phyloP scores from a whole-genome alignment of 352 stramenopile species.

The Saprolegnia parasitica region DNA sequence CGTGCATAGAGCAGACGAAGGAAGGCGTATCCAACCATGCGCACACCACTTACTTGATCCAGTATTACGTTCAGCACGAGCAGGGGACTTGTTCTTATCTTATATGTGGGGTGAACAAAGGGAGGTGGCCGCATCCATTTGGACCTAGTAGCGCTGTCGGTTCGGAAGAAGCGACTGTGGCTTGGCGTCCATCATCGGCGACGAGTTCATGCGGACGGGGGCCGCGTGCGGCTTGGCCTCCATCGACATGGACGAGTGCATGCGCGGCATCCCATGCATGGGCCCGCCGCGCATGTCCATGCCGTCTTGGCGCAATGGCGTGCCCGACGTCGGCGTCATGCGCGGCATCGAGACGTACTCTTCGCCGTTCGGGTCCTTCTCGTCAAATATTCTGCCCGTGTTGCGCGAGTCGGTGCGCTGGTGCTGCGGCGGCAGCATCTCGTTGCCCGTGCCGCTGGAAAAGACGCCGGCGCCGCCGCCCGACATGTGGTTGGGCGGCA shows the following conservation, averaged over 20 bases:
- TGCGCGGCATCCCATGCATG: background rate
- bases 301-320: background rate
- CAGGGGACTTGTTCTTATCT: background rate
- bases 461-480: slow-evolving; percentile 11
- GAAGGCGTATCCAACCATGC: no score
- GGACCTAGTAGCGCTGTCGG: slow-evolving; percentile 10
- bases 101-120: background rate
- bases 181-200: slow-evolving; percentile 8
- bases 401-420: slow-evolving; percentile 16
- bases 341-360: background rate
- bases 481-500: slow-evolving; percentile 7
- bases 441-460: slow-evolving; percentile 10
- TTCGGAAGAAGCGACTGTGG: background rate
- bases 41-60: no score
- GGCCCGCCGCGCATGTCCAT: background rate
- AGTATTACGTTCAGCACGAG: background rate
- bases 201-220: slow-evolving; percentile 7
- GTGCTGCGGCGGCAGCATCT: slow-evolving; percentile 4
- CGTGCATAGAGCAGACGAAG: no score
- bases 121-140: background rate
- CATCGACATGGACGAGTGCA: background rate
- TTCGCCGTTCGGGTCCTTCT: slow-evolving; percentile 2
- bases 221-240: background rate
- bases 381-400: slow-evolving; percentile 25
- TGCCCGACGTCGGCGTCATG: slow-evolving; percentile 10